Conservation (phyloP, 768 basidiomycete genomes). For the Hydnomerulius pinastri region DNA sequence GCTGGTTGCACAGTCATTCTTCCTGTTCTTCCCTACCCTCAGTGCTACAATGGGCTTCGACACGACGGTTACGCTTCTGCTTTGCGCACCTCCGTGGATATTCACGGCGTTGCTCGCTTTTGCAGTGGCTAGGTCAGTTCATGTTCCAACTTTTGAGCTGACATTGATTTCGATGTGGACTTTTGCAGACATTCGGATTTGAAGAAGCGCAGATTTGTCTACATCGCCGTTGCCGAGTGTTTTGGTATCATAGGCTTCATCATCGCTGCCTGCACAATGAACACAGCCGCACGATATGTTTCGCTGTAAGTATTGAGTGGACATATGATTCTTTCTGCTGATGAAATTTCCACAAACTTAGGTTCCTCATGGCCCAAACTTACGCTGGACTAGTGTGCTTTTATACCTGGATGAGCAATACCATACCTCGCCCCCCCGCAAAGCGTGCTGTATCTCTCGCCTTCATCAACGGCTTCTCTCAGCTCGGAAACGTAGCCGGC, state of each 20-base stretch:
- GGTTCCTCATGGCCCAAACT: constrained; percentile 72
- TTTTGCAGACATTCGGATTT: constrained; percentile 64
- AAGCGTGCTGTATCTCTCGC: constrained; percentile 84
- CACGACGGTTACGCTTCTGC: constrained; percentile 41
- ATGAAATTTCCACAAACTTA: constrained; percentile 21
- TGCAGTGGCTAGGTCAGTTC: constrained; percentile 1
- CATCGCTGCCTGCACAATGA: constrained; percentile 63
- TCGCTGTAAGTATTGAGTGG: constrained; percentile 44
- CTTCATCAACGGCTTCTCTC: constrained; percentile 73
- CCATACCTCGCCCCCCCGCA: constrained; percentile 69
- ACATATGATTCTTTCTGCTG: neutral
- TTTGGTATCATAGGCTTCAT: constrained; percentile 66
- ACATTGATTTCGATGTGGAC: neutral
- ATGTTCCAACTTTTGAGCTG: neutral
- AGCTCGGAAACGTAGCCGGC: constrained; percentile 79
- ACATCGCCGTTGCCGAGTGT: constrained; percentile 52
- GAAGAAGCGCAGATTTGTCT: constrained; percentile 65
- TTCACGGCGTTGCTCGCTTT: constrained; percentile 36
- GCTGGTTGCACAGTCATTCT: constrained; percentile 21
- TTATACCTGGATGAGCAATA: constrained; percentile 46
- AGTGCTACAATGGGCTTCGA: constrained; percentile 37
- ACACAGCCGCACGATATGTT: constrained; percentile 61
- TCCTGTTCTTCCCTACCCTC: constrained; percentile 28
- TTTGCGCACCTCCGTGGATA: constrained; percentile 42
- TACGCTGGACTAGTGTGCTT: constrained; percentile 71